A percentile compares a stretch with the other conserved stretches of the same genome.
Conservation (phyloP, 345 rosid genomes). For the Nephelium lappaceum region DNA sequence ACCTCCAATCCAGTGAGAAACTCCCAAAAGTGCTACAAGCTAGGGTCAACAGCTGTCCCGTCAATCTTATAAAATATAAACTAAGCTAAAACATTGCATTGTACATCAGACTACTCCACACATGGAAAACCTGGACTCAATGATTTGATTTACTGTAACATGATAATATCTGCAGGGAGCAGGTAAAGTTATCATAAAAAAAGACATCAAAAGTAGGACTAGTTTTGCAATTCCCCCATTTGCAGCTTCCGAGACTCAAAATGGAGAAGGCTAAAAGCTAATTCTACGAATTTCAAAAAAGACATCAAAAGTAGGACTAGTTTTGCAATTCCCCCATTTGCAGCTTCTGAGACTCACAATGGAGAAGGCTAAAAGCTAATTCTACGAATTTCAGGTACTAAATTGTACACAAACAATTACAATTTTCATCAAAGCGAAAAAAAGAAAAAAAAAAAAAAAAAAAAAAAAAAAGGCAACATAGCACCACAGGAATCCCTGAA, state of each 20-base stretch:
- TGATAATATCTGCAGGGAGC: neutral
- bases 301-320: neutral
- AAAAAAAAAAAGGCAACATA: neutral
- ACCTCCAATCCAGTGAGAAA: too few relatives aligned
- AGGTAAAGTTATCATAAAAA: neutral
- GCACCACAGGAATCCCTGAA: neutral
- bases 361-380: neutral
- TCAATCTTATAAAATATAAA: too few relatives aligned
- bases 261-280: neutral
- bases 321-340: neutral
- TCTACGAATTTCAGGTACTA: neutral
- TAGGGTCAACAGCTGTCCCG: neutral
- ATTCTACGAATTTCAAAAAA: neutral
- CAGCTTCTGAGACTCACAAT: neutral
- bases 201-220: neutral
- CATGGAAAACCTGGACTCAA: neutral
- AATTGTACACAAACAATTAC: neutral
- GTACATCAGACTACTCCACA: neutral
- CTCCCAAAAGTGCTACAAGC: neutral
- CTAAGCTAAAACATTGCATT: neutral
- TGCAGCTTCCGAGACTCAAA: neutral
- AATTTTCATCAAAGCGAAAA: neutral
- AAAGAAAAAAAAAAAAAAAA: too few relatives aligned
- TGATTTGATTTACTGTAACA: neutral
- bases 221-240: conserved; percentile 1